Base-by-base conservation (phyloP, 768 basidiomycete species). In the Psilocybe cubensis region DNA sequence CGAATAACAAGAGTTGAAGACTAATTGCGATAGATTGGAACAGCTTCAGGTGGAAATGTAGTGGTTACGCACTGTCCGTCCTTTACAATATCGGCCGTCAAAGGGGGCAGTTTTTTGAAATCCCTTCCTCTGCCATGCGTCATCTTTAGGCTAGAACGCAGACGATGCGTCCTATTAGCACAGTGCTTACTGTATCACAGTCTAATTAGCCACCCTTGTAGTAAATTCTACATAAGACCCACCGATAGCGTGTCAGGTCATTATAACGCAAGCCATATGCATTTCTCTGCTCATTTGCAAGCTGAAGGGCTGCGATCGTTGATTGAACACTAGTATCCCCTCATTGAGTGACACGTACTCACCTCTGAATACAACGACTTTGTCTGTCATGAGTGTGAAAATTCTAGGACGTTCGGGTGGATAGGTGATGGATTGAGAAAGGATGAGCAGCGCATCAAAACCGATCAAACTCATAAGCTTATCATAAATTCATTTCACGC, bases 201-300 rank as follows among this genome's bases (percentile, higher is more conserved):
- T 11, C 33, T 20, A 29, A 33, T 17, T 1, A 20, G 42, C 24
- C 20, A 23, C n/a, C 17, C 11, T 53, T 17, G 10, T 4, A 18
- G 23, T 17, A 28, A 7, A 24, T 28, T 35, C 14, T 11, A 17
- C 8, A n/a, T 10, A 33, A 49, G 33, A 33, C 79, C 47, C 53
- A 92, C 92, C 89, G 81, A 75, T 98, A 98, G 50, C 95, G 86
- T 52, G 80, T 76, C 71, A 87, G 89, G 69, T 98, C 96, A 67
- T 89, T 92, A 69, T 93, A 95, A 60, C 96, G 87, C 60, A 97
- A 75, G 5, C 96, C 96, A 71, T 96, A 96, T 3, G 91, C 87
- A 61, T 81, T 93, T 54, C 96, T 86, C 68, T 97, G 94, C 68
- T 93, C 89, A 70, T 96, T 95, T 35, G 85, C 86, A 51, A 94